These are phyloP conservation scores for Torulaspora globosa DNA, from an alignment of 1,139 yeast species.

Conservation along the genomic window DNA sequence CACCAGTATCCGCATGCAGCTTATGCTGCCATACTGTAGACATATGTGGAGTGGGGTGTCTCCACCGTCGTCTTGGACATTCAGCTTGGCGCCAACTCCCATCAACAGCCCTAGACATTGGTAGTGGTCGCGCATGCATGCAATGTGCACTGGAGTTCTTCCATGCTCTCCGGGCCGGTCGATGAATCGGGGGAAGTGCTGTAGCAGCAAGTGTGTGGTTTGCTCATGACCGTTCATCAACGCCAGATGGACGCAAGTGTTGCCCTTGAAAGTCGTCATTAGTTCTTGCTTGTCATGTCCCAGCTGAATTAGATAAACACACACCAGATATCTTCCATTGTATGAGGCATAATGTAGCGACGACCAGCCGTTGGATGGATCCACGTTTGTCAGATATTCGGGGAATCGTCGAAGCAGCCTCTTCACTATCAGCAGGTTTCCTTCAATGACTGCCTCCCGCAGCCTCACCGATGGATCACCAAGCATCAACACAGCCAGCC, in stretches of 20 bases:
- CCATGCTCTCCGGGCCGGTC: conserved; percentile 57
- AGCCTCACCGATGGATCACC: conserved; percentile 65
- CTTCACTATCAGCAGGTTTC: conserved; percentile 67
- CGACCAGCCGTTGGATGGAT: conserved; percentile 78
- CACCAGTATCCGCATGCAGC: conserved; percentile 59
- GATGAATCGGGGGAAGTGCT: conserved; percentile 66
- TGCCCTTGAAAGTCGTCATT: conserved; percentile 56
- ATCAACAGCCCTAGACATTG: conserved; percentile 68
- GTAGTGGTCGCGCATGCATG: conserved; percentile 61
- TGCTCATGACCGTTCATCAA: conserved; percentile 67
- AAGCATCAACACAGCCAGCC: conserved; percentile 38
- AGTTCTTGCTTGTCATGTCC: conserved; percentile 51
- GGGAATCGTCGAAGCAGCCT: conserved; percentile 72
- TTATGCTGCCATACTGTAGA: conserved; percentile 67
- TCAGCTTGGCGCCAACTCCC: conserved; percentile 77
- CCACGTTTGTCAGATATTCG: conserved; percentile 68
- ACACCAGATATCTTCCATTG: conserved; percentile 73
- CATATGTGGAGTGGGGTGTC: conserved; percentile 80
- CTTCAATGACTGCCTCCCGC: conserved; percentile 68
- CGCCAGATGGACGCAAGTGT: conserved; percentile 76
- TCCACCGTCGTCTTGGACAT: conserved; percentile 56
- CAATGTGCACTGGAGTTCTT: conserved; percentile 71
- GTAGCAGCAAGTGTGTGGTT: conserved; percentile 74
- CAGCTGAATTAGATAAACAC: conserved; percentile 53
- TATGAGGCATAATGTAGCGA: conserved; percentile 84